Evolutionary conservation across 345 rosid genomes (phyloP), one percentile per base, ranked within the genome.

Genomic region (Triadica sebifera): DNA sequence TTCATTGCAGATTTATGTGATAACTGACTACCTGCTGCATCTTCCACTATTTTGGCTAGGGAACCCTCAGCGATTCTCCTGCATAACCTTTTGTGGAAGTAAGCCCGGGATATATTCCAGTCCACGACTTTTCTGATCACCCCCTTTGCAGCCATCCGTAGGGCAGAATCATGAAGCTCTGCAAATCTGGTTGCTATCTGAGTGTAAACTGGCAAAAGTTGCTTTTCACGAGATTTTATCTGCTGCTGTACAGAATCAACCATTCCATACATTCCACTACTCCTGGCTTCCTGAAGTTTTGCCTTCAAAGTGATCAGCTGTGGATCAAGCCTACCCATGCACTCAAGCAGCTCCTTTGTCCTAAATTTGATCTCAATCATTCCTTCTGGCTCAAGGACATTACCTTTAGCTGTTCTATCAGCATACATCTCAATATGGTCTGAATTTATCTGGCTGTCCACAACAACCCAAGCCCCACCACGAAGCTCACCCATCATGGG

Each of bases 401-500:
- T 95, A 50, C 99, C 99, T 74, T 91, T 88, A 8, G 97, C 98
- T 4, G 97, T 90, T 70, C 85, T 87, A 65, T 93, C 99, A 17
- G 99, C 99, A 78, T 95, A 95, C 99, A 95, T 95, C 80, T 95
- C 99, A 58, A 95, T 92, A 70, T 93, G 90, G 80, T 93, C 96
- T 15, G 99, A 79, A 79, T 95, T 95, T 72, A 95, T 95, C 83
- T 79, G 86, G 81, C 99, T 93, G 66, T 95, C 99, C 62, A 95
- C 93, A 72, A 95, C 99, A 46, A 93, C 99, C 99, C 99, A 95
- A 7, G 99, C 98, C 68, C 99, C 99, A 52, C 99, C 99, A 56
- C 99, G 98, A 75, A 95, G 93, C 83, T 95, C 99, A 60, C 96
- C 96, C 98, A 93, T 93, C 93, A 84, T 90, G 11, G 99, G 99